Evolutionary conservation across 495 filamentous ascomycete genomes (phyloP).

Genomic region (Penicillium longicatenatum): DNA sequence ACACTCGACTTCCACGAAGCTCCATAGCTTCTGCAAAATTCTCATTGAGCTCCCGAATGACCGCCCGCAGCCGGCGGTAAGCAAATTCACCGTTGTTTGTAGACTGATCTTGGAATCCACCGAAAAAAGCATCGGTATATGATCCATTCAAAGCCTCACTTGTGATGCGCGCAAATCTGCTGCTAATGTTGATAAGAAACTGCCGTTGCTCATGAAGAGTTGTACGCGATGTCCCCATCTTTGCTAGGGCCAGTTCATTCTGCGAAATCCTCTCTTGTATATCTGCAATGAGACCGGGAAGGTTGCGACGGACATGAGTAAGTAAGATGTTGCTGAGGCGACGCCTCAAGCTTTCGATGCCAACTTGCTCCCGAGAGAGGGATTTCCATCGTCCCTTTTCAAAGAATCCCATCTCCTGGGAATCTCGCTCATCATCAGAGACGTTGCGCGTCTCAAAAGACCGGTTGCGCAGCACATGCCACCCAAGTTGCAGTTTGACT

Average conservation of each 20-base stretch:
- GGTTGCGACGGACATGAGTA: conserved; percentile 41
- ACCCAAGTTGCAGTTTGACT: conserved; percentile 62
- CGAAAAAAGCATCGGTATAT: conserved; percentile 61
- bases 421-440: conserved; percentile 31
- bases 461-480: conserved; percentile 69
- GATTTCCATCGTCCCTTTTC: conserved; percentile 37
- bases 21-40: conserved; percentile 55
- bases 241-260: conserved; percentile 29
- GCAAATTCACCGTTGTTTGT: neutral
- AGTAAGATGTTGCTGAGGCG: conserved; percentile 46
- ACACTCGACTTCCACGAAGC: too few relatives aligned
- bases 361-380: conserved; percentile 23
- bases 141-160: conserved; percentile 55
- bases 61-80: conserved; percentile 59
- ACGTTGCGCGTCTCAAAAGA: conserved; percentile 40
- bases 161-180: conserved; percentile 51
- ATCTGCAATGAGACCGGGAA: conserved; percentile 35
- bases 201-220: conserved; percentile 52
- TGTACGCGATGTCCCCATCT: conserved; percentile 52
- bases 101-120: conserved; percentile 20
- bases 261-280: conserved; percentile 28
- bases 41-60: conserved; percentile 58
- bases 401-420: conserved; percentile 36
- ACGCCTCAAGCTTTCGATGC: conserved; percentile 39
- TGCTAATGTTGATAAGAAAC: conserved; percentile 56